Evolutionary conservation across 129 eudicot species (phyloP), one percentile per base, ranked within the genome.

Genomic region (Centrapalus pauciflorus): DNA sequence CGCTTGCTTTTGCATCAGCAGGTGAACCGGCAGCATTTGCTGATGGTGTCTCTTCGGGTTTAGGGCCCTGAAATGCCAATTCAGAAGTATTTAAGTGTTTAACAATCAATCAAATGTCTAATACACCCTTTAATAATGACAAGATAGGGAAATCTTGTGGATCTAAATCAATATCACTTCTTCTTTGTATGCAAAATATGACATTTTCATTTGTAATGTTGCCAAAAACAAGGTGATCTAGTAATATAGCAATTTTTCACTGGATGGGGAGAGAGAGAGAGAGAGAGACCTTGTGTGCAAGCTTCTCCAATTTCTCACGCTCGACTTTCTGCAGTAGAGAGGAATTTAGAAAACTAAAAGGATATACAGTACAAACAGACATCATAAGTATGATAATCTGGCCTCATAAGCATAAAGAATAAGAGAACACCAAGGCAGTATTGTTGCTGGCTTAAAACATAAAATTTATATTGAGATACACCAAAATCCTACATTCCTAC

Each of bases 301-400:
- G 88, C 76, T 88, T 93, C 80, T 87, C 89, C 83, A 93, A 57
- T 83, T 86, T 93, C 80, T 88, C 98, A 60, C 69, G 77, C 84
- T 93, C 98, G 62, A 67, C 73, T 93, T 88, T 93, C 98, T 93
- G 87, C 81, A 71, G 24, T 26, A 62, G 62, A 24, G 35, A 57
- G 19, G 19, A 41, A 28, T 5, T 56, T 56, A 69, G 33, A 51
- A 38, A 50, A 50, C n/a, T n/a, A 27, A 55, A 50, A 32, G 32
- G 25, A 30, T 35, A 69, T 38, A 14, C 28, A 45, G 40, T 11
- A 28, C 20, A 64, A 27, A 64, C 14, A 43, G 37, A 64, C 8
- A 64, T 64, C 28, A 64, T 11, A 46, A 63, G 26, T 43, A 52
- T 45, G n/a, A 64, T 9, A 45, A 45, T 45, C 23, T 45, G 23